phyloP scores from a whole-genome alignment of 108 stramenopile genomes.

The Nitzschia putrida region DNA sequence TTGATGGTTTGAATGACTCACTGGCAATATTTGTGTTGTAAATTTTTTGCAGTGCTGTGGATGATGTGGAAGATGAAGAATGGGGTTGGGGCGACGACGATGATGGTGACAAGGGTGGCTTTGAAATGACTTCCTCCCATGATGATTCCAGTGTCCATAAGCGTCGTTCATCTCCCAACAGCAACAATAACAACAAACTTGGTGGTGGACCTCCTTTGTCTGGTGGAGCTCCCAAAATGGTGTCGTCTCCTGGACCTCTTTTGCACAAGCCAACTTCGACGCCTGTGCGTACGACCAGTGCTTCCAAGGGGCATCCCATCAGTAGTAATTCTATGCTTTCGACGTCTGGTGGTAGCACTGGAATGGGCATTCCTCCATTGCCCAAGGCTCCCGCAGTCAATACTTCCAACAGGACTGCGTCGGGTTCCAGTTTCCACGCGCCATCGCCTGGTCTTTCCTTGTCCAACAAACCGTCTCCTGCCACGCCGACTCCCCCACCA shows the following conservation, averaged over 20 bases:
- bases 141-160: conserved; percentile 14
- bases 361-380: neutral
- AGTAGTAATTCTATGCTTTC: neutral
- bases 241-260: neutral
- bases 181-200: neutral
- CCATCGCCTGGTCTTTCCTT: neutral
- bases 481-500: neutral
- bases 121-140: neutral
- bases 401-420: neutral
- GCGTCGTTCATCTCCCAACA: conserved; percentile 5
- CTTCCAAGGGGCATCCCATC: neutral
- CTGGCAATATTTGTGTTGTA: neutral
- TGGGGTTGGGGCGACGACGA: conserved; percentile 43
- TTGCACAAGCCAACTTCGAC: neutral
- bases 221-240: neutral
- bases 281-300: neutral
- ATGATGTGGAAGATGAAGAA: conserved; percentile 28
- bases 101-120: conserved; percentile 12
- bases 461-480: neutral
- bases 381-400: neutral
- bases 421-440: neutral
- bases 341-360: neutral
- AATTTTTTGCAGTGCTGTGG: neutral
- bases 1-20: neutral
- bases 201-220: neutral